A percentile compares a stretch with the other conserved stretches of the same genome.
phyloP scores from a whole-genome alignment of 768 basidiomycete genomes.

The Cystoderma amianthinum region DNA sequence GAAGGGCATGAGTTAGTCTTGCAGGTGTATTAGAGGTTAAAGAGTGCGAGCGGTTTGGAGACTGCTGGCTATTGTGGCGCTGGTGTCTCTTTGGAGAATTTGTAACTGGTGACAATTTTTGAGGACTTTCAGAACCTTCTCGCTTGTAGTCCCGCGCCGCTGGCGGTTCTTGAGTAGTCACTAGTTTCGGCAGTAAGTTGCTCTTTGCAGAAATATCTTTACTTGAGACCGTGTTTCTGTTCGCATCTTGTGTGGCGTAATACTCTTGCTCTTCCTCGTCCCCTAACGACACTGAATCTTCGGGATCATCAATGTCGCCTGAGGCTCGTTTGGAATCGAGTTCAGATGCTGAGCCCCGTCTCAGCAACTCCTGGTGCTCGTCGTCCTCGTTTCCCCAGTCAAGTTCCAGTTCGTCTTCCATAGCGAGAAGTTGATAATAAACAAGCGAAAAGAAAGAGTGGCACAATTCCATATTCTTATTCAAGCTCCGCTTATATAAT shows the following conservation, averaged over 20 bases:
- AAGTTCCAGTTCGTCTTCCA: conserved; percentile 67
- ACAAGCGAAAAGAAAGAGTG: conserved; percentile 11
- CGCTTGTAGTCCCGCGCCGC: background rate
- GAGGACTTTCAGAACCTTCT: background rate
- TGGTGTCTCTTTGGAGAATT: background rate
- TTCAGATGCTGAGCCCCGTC: conserved; percentile 15
- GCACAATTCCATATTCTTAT: background rate
- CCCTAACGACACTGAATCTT: conserved; percentile 63
- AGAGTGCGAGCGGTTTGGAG: conserved; percentile 15
- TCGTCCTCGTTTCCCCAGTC: conserved; percentile 60
- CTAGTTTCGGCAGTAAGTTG: background rate
- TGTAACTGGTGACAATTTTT: background rate
- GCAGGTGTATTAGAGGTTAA: conserved; percentile 15
- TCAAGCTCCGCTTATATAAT: conserved; percentile 17
- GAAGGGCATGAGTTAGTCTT: conserved; percentile 58
- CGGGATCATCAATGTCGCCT: conserved; percentile 44
- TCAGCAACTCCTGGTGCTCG: conserved; percentile 19
- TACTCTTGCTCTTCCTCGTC: conserved; percentile 63
- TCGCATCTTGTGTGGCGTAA: conserved; percentile 21
- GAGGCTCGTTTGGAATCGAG: conserved; percentile 6
- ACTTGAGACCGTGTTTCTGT: background rate
- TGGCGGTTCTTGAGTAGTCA: background rate
- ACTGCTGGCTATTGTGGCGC: background rate
- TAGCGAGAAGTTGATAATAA: conserved; percentile 16
- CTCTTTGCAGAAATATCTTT: background rate